These are phyloP conservation scores for Aspergillus oerlinghausenensis DNA, from an alignment of 2,329 filamentous ascomycete genomes.

Conservation along the genomic window DNA sequence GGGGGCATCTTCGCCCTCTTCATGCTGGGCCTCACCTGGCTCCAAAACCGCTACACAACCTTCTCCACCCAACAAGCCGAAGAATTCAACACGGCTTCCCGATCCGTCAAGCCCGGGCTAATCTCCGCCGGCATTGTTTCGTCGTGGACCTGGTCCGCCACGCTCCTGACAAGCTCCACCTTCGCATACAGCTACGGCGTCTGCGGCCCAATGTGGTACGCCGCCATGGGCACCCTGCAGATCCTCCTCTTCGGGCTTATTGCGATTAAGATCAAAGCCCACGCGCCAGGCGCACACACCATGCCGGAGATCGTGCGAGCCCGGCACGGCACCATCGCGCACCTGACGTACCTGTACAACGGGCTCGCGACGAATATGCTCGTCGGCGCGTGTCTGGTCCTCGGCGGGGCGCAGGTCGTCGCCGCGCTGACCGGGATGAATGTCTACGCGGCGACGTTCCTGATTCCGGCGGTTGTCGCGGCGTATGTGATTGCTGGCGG, in stretches of 20 bases:
- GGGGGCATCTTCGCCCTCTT: constrained; percentile 42
- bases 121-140: constrained; percentile 46
- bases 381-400: constrained; percentile 37
- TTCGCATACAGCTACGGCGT: constrained; percentile 43
- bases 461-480: constrained; percentile 38
- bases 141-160: constrained; percentile 49
- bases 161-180: constrained; percentile 39
- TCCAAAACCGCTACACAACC: constrained; percentile 38
- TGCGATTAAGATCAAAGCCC: constrained; percentile 40
- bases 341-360: constrained; percentile 39
- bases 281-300: constrained; percentile 40
- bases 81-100: constrained; percentile 47
- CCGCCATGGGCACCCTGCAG: constrained; percentile 36
- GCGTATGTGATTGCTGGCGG: constrained; percentile 41
- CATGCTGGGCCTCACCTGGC: constrained; percentile 40
- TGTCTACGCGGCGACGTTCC: constrained; percentile 39
- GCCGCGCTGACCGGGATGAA: constrained; percentile 40
- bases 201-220: constrained; percentile 42
- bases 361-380: constrained; percentile 41
- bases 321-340: constrained; percentile 35
- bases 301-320: constrained; percentile 41
- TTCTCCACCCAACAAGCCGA: constrained; percentile 37
- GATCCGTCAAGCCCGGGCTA: constrained; percentile 35
- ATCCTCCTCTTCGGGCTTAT: constrained; percentile 41
- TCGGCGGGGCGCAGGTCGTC: constrained; percentile 38